Conservation (phyloP, 331 rosid genomes). For the Arachis monticola region DNA sequence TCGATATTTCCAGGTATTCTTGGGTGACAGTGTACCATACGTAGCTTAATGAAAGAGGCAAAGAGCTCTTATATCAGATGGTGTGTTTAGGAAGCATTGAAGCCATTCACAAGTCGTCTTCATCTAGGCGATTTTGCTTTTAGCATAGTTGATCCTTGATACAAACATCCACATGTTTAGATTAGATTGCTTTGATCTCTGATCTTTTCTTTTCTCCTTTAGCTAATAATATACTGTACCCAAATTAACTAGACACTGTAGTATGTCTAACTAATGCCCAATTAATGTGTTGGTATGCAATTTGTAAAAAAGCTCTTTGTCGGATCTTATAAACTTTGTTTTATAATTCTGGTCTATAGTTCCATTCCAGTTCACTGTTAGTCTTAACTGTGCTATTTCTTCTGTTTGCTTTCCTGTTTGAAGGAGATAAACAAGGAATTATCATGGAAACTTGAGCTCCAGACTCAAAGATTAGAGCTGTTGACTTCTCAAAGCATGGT, state of each 20-base stretch:
- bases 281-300: neutral
- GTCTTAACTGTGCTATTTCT: conserved; percentile 28
- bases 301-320: neutral
- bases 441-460: conserved; percentile 84
- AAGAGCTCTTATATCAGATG: too few relatives aligned
- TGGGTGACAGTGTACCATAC: neutral
- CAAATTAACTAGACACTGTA: neutral
- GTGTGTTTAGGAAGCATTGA: too few relatives aligned
- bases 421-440: conserved; percentile 89
- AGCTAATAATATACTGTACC: neutral
- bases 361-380: conserved; percentile 9
- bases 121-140: too few relatives aligned
- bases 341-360: neutral
- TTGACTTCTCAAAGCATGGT: conserved; percentile 91
- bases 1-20: too few relatives aligned
- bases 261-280: neutral
- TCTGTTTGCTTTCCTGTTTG: conserved; percentile 43
- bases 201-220: neutral
- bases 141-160: too few relatives aligned
- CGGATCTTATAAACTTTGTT: neutral
- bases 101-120: too few relatives aligned
- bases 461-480: conserved; percentile 96
- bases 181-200: neutral
- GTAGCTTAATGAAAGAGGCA: neutral
- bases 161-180: too few relatives aligned